Conservation (phyloP, 371 early-diverging fungal species). For the Mortierella sp. region DNA sequence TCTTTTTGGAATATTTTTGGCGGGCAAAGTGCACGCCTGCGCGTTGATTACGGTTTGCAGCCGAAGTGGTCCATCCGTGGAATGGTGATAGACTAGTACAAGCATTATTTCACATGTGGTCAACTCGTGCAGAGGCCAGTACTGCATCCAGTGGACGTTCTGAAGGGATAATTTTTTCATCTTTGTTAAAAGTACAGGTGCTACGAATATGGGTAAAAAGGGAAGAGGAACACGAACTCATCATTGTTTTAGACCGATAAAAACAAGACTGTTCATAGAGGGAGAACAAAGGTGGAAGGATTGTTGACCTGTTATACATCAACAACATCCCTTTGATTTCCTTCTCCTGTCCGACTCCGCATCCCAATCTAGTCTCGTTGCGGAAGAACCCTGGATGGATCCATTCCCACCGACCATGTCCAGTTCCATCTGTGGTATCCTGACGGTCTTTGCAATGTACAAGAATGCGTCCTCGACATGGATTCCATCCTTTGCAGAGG, state of each 20-base stretch:
- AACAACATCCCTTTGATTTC: constrained; percentile 37
- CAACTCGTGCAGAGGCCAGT: too few species aligned
- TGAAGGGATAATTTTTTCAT: not conserved
- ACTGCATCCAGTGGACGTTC: too few species aligned
- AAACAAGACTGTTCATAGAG: too few species aligned
- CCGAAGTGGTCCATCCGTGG: too few species aligned
- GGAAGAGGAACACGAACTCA: too few species aligned
- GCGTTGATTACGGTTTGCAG: too few species aligned
- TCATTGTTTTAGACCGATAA: too few species aligned
- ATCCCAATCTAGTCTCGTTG: constrained; percentile 38
- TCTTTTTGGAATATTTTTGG: too few species aligned
- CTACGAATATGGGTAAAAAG: not conserved
- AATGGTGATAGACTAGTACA: too few species aligned
- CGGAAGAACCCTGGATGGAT: not conserved
- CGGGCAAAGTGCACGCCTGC: too few species aligned
- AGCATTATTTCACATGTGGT: too few species aligned
- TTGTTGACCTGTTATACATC: not conserved
- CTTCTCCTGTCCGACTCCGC: constrained; percentile 36
- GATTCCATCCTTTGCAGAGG: constrained; percentile 93
- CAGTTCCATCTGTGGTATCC: constrained; percentile 66
- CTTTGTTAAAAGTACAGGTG: constrained; percentile 9
- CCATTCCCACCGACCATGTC: constrained; percentile 58
- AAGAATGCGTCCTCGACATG: constrained; percentile 93
- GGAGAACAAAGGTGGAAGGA: too few species aligned
- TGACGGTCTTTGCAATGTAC: constrained; percentile 80